Conservation (phyloP, 805 yeast species). For the Candida nonsorbophila region DNA sequence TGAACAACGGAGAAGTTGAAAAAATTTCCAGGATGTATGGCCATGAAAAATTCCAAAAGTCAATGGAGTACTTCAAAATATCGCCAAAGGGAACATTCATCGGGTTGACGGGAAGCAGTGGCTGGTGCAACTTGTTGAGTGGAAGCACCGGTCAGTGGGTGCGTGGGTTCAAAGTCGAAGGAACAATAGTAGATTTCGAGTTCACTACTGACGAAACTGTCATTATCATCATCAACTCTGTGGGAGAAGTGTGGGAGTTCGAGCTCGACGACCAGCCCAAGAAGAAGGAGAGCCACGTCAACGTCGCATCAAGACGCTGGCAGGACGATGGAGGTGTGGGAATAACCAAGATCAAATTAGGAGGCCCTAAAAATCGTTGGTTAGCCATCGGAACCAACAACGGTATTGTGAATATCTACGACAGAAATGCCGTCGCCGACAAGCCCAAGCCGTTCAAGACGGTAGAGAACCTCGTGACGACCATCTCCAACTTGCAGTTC, state of each 20-base stretch:
- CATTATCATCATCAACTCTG: conserved; percentile 56
- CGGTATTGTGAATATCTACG: conserved; percentile 88
- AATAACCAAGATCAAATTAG: conserved; percentile 68
- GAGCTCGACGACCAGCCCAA: conserved; percentile 12
- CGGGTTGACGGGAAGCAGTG: conserved; percentile 77
- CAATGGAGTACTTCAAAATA: conserved; percentile 80
- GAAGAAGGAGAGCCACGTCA: conserved; percentile 2
- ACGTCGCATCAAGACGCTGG: conserved; percentile 53
- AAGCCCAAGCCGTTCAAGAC: conserved; percentile 50
- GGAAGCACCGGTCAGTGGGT: conserved; percentile 83
- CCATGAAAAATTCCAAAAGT: conserved; percentile 76
- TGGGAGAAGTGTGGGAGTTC: conserved; percentile 92
- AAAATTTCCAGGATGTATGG: conserved; percentile 89
- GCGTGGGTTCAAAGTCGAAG: conserved; percentile 84
- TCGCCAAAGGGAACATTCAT: conserved; percentile 69
- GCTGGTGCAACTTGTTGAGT: conserved; percentile 83
- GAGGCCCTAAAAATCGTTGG: conserved; percentile 70
- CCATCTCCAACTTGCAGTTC: conserved; percentile 69
- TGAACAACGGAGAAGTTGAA: conserved; percentile 64
- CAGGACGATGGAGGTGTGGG: conserved; percentile 82
- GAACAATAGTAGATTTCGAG: conserved; percentile 75
- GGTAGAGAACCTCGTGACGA: conserved; percentile 75
- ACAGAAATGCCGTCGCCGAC: conserved; percentile 33
- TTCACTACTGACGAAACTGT: conserved; percentile 47
- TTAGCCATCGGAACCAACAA: conserved; percentile 83